phyloP scores from a whole-genome alignment of 768 basidiomycete genomes.

The Mycena pura region DNA sequence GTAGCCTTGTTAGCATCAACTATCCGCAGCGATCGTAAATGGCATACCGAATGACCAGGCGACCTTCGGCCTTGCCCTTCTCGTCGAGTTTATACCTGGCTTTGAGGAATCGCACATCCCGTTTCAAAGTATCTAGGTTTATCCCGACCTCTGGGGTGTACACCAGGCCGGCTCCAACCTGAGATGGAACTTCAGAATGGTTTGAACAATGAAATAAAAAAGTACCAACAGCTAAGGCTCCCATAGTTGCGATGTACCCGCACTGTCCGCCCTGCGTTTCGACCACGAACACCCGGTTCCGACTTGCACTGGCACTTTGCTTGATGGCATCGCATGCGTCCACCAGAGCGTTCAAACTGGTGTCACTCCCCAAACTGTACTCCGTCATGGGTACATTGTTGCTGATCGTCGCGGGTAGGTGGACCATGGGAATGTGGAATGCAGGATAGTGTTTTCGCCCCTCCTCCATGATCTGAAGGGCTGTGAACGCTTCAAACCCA shows the following conservation, averaged over 20 bases:
- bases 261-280: constrained; percentile 98
- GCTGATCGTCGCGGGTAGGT: constrained; percentile 95
- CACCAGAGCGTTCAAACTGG: constrained; percentile 96
- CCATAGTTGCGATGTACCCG: constrained; percentile 95
- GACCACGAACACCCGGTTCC: constrained; percentile 96
- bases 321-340: constrained; percentile 99
- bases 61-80: constrained; percentile 90
- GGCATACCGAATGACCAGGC: constrained; percentile 87
- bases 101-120: constrained; percentile 89
- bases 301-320: constrained; percentile 95
- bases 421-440: constrained; percentile 95
- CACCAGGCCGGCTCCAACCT: constrained; percentile 80
- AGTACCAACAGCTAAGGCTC: constrained; percentile 86
- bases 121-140: constrained; percentile 76
- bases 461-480: constrained; percentile 79
- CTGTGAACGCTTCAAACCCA: constrained; percentile 93
- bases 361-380: constrained; percentile 94
- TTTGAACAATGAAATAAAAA: background rate
- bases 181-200: background rate
- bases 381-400: constrained; percentile 99
- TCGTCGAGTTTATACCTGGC: constrained; percentile 84
- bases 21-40: background rate
- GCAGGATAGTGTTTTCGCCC: constrained; percentile 85
- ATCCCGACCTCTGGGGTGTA: constrained; percentile 96
- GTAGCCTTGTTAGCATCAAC: constrained; percentile 36